Evolutionary conservation across 139 green algal genomes (phyloP).

Genomic region (Coelastrella sp.): DNA sequence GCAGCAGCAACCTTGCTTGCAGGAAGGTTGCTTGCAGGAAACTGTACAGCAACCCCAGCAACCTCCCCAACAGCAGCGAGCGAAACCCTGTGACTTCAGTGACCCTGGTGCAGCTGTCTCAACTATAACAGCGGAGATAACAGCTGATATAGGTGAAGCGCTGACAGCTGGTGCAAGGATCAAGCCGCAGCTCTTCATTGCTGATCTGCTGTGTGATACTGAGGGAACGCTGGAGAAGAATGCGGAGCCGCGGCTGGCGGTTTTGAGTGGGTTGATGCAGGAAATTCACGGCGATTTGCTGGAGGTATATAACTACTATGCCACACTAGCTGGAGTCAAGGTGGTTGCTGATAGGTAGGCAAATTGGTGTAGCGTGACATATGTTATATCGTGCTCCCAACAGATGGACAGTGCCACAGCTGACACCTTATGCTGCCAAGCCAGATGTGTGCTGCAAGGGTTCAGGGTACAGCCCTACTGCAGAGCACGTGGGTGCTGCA

Average conservation of each 20-base stretch:
- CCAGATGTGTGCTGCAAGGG: no score
- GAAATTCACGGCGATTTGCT: slow-evolving; percentile 19
- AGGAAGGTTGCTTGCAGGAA: neutral
- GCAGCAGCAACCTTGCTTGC: no score
- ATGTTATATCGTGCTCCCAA: neutral
- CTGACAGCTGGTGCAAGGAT: neutral
- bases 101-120: slow-evolving; percentile 24
- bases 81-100: no score
- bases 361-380: neutral
- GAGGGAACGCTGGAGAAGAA: neutral
- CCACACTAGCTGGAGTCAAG: slow-evolving; percentile 8
- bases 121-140: slow-evolving; percentile 1
- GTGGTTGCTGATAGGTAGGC: slow-evolving; percentile 27
- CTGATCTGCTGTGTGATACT: neutral
- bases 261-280: slow-evolving; percentile 16
- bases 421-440: no score
- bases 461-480: no score
- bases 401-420: neutral
- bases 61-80: slow-evolving; percentile 18
- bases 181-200: slow-evolving; percentile 11
- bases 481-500: no score
- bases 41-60: neutral
- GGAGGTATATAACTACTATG: slow-evolving; percentile 32
- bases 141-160: neutral
- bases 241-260: slow-evolving; percentile 2